Evolutionary conservation across 2,329 filamentous ascomycete species (phyloP), one percentile per base, ranked within the genome.

Genomic region (Penicillium sp.): DNA sequence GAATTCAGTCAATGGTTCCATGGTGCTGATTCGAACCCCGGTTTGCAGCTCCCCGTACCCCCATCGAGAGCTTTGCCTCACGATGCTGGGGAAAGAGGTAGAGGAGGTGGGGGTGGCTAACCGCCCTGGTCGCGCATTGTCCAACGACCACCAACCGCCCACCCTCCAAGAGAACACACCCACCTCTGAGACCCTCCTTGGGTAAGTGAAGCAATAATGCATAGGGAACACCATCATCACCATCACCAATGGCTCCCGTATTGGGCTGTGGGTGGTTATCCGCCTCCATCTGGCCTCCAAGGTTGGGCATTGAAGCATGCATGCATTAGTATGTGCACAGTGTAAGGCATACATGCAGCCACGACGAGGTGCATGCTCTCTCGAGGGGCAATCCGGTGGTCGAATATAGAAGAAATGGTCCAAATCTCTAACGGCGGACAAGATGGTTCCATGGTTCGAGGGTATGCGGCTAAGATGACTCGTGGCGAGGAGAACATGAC

Each of bases 281-380:
- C 68, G 71, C 71, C 69, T 70, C 63, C 66, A 57, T 67, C 61
- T 69, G 59, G 63, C 68, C 72, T 56, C 20, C 60, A 61, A 64
- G 63, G 71, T 77, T 78, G 76, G 75, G 76, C 76, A 78, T 71
- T 73, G 71, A 75, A 75, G 69, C 76, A 68, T 76, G 69, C 76
- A 68, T 76, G 69, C 76, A 68, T 76, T 25, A 37, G 17, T 45
- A 31, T 42, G 20, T 43, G 25, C 51, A 42, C 25, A 14, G 10
- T 17, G 37, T 53, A 53, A 42, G 37, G 51, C 51, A 22, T 38
- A 53, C 38, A 42, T 43, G 51, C 51, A 43, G 51, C 38, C 51
- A 50, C 49, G 35, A 15, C 20, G 50, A 42, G 25, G 14, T 38
- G 49, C 49, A 52, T 41, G 22, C 17, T 31, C 35, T 39, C 6